phyloP scores from a whole-genome alignment of 495 filamentous ascomycete species.

The Bacidia rubella region DNA sequence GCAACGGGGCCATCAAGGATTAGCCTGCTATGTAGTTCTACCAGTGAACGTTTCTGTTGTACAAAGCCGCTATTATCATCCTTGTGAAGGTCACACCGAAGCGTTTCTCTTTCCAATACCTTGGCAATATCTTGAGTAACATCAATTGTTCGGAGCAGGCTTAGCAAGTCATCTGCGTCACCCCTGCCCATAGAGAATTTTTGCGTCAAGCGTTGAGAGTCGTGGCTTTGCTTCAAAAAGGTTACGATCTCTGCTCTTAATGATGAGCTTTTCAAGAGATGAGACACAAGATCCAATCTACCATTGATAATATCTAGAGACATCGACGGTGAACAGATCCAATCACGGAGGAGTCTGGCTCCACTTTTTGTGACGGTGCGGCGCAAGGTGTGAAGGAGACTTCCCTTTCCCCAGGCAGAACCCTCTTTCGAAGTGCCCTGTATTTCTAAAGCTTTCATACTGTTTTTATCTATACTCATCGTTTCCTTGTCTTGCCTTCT shows the following conservation, averaged over 20 bases:
- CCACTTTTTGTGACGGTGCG: slow-evolving; percentile 85
- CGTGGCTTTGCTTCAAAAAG: slow-evolving; percentile 64
- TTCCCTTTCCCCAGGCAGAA: slow-evolving; percentile 53
- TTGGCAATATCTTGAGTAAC: slow-evolving; percentile 57
- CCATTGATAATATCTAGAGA: slow-evolving; percentile 65
- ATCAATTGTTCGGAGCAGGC: slow-evolving; percentile 65
- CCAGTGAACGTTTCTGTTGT: slow-evolving; percentile 32
- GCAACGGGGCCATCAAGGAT: slow-evolving; percentile 50
- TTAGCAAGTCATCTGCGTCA: slow-evolving; percentile 86
- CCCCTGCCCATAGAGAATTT: slow-evolving; percentile 85
- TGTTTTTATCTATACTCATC: slow-evolving; percentile 86
- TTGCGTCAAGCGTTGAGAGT: slow-evolving; percentile 80
- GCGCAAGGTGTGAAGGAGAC: slow-evolving; percentile 75
- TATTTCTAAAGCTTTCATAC: slow-evolving; percentile 79
- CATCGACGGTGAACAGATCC: slow-evolving; percentile 79
- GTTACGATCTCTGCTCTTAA: slow-evolving; percentile 52
- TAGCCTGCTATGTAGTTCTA: slow-evolving; percentile 44
- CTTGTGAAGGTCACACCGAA: slow-evolving; percentile 19
- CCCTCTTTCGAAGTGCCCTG: slow-evolving; percentile 67
- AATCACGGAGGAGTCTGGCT: slow-evolving; percentile 62
- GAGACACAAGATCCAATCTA: slow-evolving; percentile 68
- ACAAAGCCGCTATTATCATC: slow-evolving; percentile 4
- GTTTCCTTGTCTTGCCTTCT: slow-evolving; percentile 57
- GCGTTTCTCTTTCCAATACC: slow-evolving; percentile 22
- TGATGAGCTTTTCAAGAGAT: slow-evolving; percentile 46